These are phyloP conservation scores for Gilbertella persicaria DNA, from an alignment of 371 early-diverging fungal species.

Conservation along the genomic window DNA sequence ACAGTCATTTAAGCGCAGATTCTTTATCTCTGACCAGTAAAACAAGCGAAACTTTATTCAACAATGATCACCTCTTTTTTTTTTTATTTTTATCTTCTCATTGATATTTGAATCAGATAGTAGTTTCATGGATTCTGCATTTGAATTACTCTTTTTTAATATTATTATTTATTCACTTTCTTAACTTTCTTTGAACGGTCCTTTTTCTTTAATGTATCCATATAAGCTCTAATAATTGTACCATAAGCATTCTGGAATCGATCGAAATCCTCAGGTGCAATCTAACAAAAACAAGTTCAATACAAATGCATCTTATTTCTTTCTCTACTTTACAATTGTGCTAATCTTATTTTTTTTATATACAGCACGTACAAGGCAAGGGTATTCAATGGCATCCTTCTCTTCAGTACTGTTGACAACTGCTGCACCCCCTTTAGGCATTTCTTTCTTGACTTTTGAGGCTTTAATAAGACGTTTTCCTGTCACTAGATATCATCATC, in stretches of 20 bases:
- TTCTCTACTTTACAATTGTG: conserved; percentile 41
- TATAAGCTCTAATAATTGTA: conserved; percentile 49
- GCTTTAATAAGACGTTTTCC: conserved; percentile 26
- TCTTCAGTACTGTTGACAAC: conserved; percentile 18
- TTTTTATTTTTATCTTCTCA: too few relatives aligned
- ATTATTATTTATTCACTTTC: conserved; percentile 26
- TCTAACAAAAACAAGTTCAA: conserved; percentile 22
- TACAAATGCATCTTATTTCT: too few relatives aligned
- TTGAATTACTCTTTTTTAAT: too few relatives aligned
- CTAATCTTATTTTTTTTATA: conserved; percentile 44
- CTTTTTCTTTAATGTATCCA: conserved; percentile 54
- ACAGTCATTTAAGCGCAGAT: too few relatives aligned
- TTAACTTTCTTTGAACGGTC: conserved; percentile 45
- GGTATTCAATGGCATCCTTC: conserved; percentile 31
- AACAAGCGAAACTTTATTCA: too few relatives aligned
- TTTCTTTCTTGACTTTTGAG: conserved; percentile 31
- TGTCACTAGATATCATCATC: conserved; percentile 30
- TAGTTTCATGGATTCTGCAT: too few relatives aligned
- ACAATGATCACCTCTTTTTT: too few relatives aligned
- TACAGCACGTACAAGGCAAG: conserved; percentile 43
- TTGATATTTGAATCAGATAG: too few relatives aligned
- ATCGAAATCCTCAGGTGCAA: conserved; percentile 39
- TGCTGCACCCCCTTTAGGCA: conserved; percentile 36
- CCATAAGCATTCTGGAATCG: conserved; percentile 46
- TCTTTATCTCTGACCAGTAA: too few relatives aligned